Conservation (phyloP, 2,329 filamentous ascomycete genomes). For the Sordariomycetes sp. region DNA sequence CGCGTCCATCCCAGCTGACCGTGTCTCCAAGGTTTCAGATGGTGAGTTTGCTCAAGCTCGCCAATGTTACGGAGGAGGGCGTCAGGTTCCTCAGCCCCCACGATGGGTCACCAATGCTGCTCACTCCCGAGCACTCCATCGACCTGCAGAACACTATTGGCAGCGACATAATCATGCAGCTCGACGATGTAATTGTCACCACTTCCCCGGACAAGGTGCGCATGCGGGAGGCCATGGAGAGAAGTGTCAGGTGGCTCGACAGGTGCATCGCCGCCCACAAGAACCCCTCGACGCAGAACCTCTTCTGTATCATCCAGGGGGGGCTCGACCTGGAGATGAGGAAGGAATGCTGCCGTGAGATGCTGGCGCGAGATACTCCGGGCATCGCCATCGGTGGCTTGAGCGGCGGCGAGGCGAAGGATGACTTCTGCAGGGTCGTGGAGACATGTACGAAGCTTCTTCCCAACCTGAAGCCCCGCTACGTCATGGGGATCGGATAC, state of each 20-base stretch:
- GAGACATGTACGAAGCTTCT: conserved; percentile 74
- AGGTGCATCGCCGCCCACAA: conserved; percentile 85
- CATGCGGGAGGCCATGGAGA: conserved; percentile 91
- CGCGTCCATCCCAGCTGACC: not conserved
- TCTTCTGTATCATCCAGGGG: conserved; percentile 98
- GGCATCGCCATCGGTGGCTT: conserved; percentile 94
- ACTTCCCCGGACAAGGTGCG: conserved; percentile 81
- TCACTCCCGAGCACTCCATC: conserved; percentile 96
- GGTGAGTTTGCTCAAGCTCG: conserved; percentile 90
- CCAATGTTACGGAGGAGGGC: conserved; percentile 88
- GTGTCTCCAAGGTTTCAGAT: conserved; percentile 77
- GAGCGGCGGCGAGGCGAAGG: conserved; percentile 89
- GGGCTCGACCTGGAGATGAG: conserved; percentile 83
- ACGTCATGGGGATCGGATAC: conserved; percentile 98
- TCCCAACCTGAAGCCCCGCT: conserved; percentile 87
- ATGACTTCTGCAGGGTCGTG: conserved; percentile 85
- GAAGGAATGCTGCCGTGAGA: conserved; percentile 70
- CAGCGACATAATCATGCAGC: conserved; percentile 98
- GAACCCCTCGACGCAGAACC: conserved; percentile 73
- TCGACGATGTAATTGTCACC: conserved; percentile 94
- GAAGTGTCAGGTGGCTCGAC: conserved; percentile 91
- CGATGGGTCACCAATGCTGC: conserved; percentile 88
- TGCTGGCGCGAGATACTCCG: conserved; percentile 84
- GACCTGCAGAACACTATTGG: conserved; percentile 93
- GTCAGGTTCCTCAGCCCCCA: conserved; percentile 95